A percentile compares a stretch with the other conserved stretches of the same genome.
Conservation (phyloP, 2,329 filamentous ascomycete species). For the Paramyrothecium roridum region DNA sequence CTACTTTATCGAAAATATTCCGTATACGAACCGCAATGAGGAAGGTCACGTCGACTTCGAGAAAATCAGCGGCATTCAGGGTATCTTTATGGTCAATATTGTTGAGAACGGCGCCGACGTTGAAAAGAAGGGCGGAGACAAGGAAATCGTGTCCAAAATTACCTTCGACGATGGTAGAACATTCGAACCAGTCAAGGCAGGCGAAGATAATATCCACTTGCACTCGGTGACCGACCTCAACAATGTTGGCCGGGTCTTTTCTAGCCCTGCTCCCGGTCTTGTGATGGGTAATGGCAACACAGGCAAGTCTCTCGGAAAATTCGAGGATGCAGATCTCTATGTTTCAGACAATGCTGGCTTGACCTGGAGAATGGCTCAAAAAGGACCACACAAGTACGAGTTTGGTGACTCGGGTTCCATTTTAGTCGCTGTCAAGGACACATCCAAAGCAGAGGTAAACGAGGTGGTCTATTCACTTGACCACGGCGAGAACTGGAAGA, state of each 20-base stretch:
- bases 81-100: slow-evolving; percentile 84
- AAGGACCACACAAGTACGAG: slow-evolving; percentile 91
- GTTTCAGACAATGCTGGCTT: slow-evolving; percentile 89
- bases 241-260: slow-evolving; percentile 85
- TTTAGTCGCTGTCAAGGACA: slow-evolving; percentile 78
- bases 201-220: slow-evolving; percentile 71
- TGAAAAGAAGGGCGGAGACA: slow-evolving; percentile 49
- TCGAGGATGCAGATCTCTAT: slow-evolving; percentile 74
- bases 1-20: slow-evolving; percentile 88
- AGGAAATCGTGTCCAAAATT: slow-evolving; percentile 76
- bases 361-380: slow-evolving; percentile 72
- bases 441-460: slow-evolving; percentile 54
- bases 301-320: slow-evolving; percentile 68
- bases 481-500: slow-evolving; percentile 82
- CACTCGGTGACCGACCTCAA: slow-evolving; percentile 86
- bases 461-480: slow-evolving; percentile 77
- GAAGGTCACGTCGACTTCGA: slow-evolving; percentile 88
- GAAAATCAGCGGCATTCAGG: slow-evolving; percentile 86
- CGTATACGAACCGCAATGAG: slow-evolving; percentile 83
- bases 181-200: slow-evolving; percentile 70
- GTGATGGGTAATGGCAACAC: slow-evolving; percentile 94
- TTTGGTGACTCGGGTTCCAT: slow-evolving; percentile 93
- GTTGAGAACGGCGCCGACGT: slow-evolving; percentile 85
- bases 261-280: slow-evolving; percentile 87
- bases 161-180: slow-evolving; percentile 94